A percentile compares a stretch with the other conserved stretches of the same genome.
phyloP scores from a whole-genome alignment of 495 filamentous ascomycete species.

The Copromyces sp. region DNA sequence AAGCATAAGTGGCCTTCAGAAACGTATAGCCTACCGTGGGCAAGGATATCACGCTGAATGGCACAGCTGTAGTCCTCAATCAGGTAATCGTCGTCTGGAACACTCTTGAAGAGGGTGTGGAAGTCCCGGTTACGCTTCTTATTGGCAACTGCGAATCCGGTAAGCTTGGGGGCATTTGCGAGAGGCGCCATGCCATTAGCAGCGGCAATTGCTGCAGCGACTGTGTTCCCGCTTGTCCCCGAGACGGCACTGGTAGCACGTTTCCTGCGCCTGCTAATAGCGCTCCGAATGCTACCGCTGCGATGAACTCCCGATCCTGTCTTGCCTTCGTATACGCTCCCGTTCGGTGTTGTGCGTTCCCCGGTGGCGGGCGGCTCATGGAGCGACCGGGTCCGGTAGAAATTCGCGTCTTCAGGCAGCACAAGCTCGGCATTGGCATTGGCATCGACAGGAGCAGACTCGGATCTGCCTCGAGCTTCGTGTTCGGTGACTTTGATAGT shows the following conservation, averaged over 20 bases:
- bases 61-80: constrained; percentile 99
- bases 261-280: constrained; percentile 57
- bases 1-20: constrained; percentile 98
- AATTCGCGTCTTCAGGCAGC: constrained; percentile 21
- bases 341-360: constrained; percentile 52
- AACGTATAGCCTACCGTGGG: constrained; percentile 89
- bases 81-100: constrained; percentile 94
- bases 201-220: constrained; percentile 58
- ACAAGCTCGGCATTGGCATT: constrained; percentile 12
- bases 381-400: constrained; percentile 29
- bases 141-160: constrained; percentile 91
- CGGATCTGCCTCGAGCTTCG: constrained; percentile 30
- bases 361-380: constrained; percentile 39
- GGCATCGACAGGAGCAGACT: constrained; percentile 34
- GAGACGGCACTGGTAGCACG: constrained; percentile 83
- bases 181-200: constrained; percentile 45
- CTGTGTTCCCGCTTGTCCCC: constrained; percentile 36
- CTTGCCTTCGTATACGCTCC: constrained; percentile 61
- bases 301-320: constrained; percentile 44
- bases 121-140: constrained; percentile 96
- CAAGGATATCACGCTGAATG: constrained; percentile 87
- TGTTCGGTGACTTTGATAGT: constrained; percentile 33
- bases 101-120: constrained; percentile 85
- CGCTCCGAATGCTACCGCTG: constrained; percentile 75
- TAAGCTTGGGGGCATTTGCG: constrained; percentile 59